A percentile compares a stretch with the other conserved stretches of the same genome.
Evolutionary conservation across 352 stramenopile species (phyloP).

Genomic region (Sclerospora graminicola): DNA sequence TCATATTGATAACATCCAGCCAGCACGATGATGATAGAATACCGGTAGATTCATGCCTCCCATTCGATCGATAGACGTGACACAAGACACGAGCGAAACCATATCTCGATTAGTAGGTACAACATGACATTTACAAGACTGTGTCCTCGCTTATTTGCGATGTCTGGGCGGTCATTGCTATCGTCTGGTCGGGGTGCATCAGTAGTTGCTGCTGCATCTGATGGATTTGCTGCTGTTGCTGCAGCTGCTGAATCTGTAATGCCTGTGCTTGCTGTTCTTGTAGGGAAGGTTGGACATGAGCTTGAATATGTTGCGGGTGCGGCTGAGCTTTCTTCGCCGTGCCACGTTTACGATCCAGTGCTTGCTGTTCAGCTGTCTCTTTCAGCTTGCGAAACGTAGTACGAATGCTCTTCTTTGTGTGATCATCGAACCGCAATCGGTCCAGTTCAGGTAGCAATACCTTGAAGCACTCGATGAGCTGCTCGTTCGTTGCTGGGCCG

Average conservation of each 20-base stretch:
- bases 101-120: conserved; percentile 4
- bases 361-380: conserved; percentile 27
- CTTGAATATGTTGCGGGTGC: conserved; percentile 7
- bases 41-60: background rate
- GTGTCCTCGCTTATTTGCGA: conserved; percentile 20
- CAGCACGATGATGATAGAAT: background rate
- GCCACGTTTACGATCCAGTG: conserved; percentile 22
- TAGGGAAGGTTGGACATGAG: conserved; percentile 5
- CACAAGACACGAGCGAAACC: conserved; percentile 7
- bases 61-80: background rate
- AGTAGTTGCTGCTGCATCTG: conserved; percentile 24
- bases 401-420: conserved; percentile 52
- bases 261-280: conserved; percentile 15
- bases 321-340: conserved; percentile 13
- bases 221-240: conserved; percentile 20
- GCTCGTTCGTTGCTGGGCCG: conserved; percentile 27
- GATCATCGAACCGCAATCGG: conserved; percentile 42
- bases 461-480: conserved; percentile 38
- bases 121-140: conserved; percentile 16
- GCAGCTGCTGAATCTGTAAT: conserved; percentile 18
- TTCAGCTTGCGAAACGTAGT: conserved; percentile 38
- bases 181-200: conserved; percentile 19
- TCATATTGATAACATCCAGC: background rate
- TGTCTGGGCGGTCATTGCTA: conserved; percentile 13
- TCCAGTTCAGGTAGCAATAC: conserved; percentile 40